phyloP scores from a whole-genome alignment of 371 early-diverging fungal species.

The Apophysomyces ossiformis region DNA sequence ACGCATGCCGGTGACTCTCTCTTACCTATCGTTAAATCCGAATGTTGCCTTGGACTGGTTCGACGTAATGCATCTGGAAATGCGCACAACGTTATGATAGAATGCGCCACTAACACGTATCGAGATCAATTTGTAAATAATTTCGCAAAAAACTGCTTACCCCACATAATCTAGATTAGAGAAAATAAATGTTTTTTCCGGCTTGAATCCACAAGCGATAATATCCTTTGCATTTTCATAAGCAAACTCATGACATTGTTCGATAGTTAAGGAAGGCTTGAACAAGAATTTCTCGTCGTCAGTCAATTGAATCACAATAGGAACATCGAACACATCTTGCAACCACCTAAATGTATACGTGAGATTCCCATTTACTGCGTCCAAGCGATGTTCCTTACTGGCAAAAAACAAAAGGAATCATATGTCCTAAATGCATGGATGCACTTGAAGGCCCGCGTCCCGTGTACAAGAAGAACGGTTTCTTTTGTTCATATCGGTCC shows the following conservation, averaged over 20 bases:
- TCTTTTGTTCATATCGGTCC: conserved; percentile 91
- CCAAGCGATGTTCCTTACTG: conserved; percentile 63
- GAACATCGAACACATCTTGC: conserved; percentile 97
- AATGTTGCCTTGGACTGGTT: conserved; percentile 88
- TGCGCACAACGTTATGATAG: conserved; percentile 91
- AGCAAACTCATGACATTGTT: conserved; percentile 83
- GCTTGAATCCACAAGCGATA: conserved; percentile 98
- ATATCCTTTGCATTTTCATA: conserved; percentile 96
- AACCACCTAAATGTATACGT: conserved; percentile 72
- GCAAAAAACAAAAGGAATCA: conserved; percentile 98
- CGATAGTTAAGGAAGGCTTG: conserved; percentile 90
- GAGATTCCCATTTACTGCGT: background rate
- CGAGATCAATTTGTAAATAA: background rate
- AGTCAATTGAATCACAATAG: conserved; percentile 98
- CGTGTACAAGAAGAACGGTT: conserved; percentile 99
- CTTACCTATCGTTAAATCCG: conserved; percentile 85
- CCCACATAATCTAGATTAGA: conserved; percentile 93
- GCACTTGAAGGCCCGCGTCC: conserved; percentile 99
- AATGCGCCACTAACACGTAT: conserved; percentile 71
- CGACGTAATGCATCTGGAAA: conserved; percentile 87
- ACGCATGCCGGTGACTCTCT: background rate
- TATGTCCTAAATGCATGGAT: conserved; percentile 99
- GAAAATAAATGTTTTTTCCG: conserved; percentile 99
- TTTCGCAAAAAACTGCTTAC: conserved; percentile 37
- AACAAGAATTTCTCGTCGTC: conserved; percentile 99